phyloP scores from a whole-genome alignment of 345 rosid genomes.

The Firmiana major region DNA sequence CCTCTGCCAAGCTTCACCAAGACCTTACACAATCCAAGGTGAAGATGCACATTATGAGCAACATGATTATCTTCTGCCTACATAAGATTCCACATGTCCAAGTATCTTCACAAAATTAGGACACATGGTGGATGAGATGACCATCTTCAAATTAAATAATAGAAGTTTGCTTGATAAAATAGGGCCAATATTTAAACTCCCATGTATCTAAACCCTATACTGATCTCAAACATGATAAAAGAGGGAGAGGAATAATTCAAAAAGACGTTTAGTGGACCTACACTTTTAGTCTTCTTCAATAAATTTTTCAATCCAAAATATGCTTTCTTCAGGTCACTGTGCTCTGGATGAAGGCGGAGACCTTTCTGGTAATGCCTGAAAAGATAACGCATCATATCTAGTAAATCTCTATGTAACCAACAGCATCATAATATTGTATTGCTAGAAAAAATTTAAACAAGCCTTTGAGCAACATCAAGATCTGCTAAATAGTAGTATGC shows the following conservation, averaged over 20 bases:
- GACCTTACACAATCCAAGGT: constrained; percentile 89
- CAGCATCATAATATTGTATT: neutral
- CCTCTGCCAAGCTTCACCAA: constrained; percentile 96
- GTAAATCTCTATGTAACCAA: neutral
- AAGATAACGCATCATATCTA: constrained; percentile 15
- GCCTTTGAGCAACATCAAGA: constrained; percentile 96
- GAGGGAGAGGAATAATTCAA: neutral
- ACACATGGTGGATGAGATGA: neutral
- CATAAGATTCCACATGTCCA: neutral
- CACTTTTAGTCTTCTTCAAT: constrained; percentile 90
- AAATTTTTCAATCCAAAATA: constrained; percentile 91
- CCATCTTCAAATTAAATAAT: neutral
- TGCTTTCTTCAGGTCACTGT: constrained; percentile 85
- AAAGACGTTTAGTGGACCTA: constrained; percentile 30
- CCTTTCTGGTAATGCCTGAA: constrained; percentile 96
- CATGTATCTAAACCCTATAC: constrained; percentile 1
- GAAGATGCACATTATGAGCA: constrained; percentile 88
- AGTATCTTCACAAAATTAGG: neutral
- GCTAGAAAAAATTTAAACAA: constrained; percentile 7
- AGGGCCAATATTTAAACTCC: neutral
- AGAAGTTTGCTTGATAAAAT: neutral
- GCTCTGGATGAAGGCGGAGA: constrained; percentile 97
- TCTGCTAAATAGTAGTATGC: constrained; percentile 97
- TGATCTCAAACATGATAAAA: constrained; percentile 8
- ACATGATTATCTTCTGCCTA: constrained; percentile 95